Evolutionary conservation across 805 yeast species (phyloP).

Genomic region (Suhomyces prunicola): DNA sequence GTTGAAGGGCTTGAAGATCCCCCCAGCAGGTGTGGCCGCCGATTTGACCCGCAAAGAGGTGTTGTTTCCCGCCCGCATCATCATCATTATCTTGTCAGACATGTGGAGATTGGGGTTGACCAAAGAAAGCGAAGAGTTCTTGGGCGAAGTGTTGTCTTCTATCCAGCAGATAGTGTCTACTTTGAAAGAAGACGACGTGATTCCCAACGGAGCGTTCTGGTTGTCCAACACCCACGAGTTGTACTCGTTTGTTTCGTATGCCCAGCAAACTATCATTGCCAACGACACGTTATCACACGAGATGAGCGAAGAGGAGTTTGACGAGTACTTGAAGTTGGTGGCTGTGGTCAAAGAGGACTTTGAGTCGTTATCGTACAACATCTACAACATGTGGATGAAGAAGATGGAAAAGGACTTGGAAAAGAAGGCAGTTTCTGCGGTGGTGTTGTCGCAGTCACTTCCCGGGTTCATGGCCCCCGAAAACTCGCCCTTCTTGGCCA

Average conservation of each 20-base stretch:
- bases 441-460: slow-evolving; percentile 87
- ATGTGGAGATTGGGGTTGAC: slow-evolving; percentile 98
- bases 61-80: slow-evolving; percentile 91
- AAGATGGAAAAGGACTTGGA: slow-evolving; percentile 87
- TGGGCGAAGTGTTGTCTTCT: slow-evolving; percentile 83
- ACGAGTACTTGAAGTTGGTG: slow-evolving; percentile 83
- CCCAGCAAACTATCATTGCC: slow-evolving; percentile 85
- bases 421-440: slow-evolving; percentile 92
- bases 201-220: slow-evolving; percentile 96
- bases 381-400: slow-evolving; percentile 96
- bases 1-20: slow-evolving; percentile 79
- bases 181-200: slow-evolving; percentile 81
- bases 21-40: slow-evolving; percentile 80
- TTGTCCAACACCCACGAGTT: slow-evolving; percentile 93
- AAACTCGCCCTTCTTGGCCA: slow-evolving; percentile 73
- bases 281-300: slow-evolving; percentile 76
- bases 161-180: slow-evolving; percentile 80
- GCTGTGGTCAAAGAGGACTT: slow-evolving; percentile 92
- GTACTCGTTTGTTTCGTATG: slow-evolving; percentile 90
- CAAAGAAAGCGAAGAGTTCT: slow-evolving; percentile 82
- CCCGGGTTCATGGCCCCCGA: slow-evolving; percentile 95
- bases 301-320: slow-evolving; percentile 86
- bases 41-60: slow-evolving; percentile 86
- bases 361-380: slow-evolving; percentile 87
- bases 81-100: slow-evolving; percentile 87